phyloP scores from a whole-genome alignment of 2,329 filamentous ascomycete genomes.

The Cercospora janseana region DNA sequence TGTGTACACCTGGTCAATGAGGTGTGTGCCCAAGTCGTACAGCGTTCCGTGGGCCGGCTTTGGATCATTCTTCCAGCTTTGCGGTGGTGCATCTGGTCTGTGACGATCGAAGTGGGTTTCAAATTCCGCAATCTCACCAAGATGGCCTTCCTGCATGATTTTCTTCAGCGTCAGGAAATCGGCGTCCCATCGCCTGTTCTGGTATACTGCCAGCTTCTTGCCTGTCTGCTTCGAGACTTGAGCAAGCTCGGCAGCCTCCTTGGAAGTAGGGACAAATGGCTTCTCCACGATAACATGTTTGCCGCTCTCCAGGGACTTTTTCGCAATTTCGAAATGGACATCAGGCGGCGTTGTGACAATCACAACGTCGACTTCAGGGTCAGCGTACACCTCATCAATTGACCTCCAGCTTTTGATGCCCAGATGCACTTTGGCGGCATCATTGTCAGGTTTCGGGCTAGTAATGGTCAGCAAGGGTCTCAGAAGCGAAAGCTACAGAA shows the following conservation, averaged over 20 bases:
- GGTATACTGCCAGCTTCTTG: slow-evolving; percentile 49
- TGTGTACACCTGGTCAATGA: slow-evolving; percentile 71
- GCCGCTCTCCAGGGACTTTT: slow-evolving; percentile 63
- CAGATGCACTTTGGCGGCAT: slow-evolving; percentile 68
- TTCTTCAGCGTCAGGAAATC: slow-evolving; percentile 71
- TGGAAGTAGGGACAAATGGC: slow-evolving; percentile 71
- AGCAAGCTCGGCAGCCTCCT: slow-evolving; percentile 64
- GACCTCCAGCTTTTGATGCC: slow-evolving; percentile 62
- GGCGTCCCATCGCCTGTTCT: slow-evolving; percentile 70
- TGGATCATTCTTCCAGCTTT: slow-evolving; percentile 65
- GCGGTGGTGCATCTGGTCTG: slow-evolving; percentile 53
- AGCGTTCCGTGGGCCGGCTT: slow-evolving; percentile 66
- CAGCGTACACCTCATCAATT: slow-evolving; percentile 62
- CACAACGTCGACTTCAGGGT: slow-evolving; percentile 65
- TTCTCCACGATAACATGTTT: slow-evolving; percentile 83
- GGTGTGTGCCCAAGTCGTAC: slow-evolving; percentile 73
- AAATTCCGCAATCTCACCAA: slow-evolving; percentile 74
- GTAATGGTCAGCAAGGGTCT: neutral
- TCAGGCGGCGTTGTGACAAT: slow-evolving; percentile 70
- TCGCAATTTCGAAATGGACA: slow-evolving; percentile 66
- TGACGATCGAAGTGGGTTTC: slow-evolving; percentile 79
- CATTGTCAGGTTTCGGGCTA: slow-evolving; percentile 58
- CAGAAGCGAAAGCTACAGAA: neutral
- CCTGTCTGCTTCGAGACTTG: slow-evolving; percentile 40
- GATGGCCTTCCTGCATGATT: slow-evolving; percentile 57